Base-by-base conservation (phyloP, 805 yeast species). In the Starmerella ratchasimensis region DNA sequence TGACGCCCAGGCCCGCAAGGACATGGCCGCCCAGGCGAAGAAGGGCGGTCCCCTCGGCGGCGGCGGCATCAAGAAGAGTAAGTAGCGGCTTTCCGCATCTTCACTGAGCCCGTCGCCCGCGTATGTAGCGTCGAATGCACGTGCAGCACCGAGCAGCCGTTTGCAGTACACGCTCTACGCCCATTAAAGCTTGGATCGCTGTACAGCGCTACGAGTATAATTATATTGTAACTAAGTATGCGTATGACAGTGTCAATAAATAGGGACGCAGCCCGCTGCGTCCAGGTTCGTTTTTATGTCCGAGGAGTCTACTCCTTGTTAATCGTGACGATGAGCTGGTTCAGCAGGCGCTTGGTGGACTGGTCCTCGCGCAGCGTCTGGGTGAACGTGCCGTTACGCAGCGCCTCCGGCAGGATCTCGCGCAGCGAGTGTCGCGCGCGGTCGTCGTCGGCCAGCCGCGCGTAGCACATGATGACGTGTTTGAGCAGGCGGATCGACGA, bases 401-500 rank as follows among this genome's bases (percentile, higher is more conserved):
- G 66, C 2, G 93, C 81, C 49, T 79, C 88, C 2, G 98, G 97
- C 35, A 90, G 62, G 17, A 81, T 76, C 41, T 74, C 78, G 32
- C 80, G 76, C 47, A 88, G 65, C 0, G 94, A 84, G 46, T 80
- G 80, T 47, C 95, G 68, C 2, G 97, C 96, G 45, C 93, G 93
- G 25, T 74, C 65, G 51, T 88, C 86, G 55, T 88, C 98, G 31
- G 90, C 74, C 33, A 88, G 66, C 46, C 98, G 71, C 61, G 88
- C 65, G 55, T 88, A 88, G 57, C 98, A 88, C 56, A 96, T 71
- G 21, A 88, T 90, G 24, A 88, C 94, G 55, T 90, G 97, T 56
- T 88, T 86, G 43, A 88, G 65, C 35, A 88, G 64, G 49, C 97
- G 69, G 34, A 47, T 37, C 0, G 88, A 84, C 0, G 94, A 79